Evolutionary conservation across 331 rosid species (phyloP), one percentile per base, ranked within the genome.

Genomic region (Quercus phellos): DNA sequence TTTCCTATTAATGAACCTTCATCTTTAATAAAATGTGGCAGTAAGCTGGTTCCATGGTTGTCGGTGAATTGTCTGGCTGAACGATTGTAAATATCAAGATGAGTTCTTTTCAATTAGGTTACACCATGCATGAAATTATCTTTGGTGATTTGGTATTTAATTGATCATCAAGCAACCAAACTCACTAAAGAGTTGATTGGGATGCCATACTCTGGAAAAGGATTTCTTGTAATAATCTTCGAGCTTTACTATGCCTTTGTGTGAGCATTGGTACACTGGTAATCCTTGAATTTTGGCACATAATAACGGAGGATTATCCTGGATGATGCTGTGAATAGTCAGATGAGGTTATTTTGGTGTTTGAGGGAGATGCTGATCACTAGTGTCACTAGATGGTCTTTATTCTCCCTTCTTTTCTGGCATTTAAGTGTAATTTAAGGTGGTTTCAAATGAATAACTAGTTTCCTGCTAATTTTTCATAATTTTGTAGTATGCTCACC

Each of bases 401-500:
- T 24, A 27, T 61, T 26, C 6, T 22, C 17, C 32, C 29, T 59
- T 27, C 7, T 24, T 60, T 27, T 27, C 42, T 61, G 68, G n/a
- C 68, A 61, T 59, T 24, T 59, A 19, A 38, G 30, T 9, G 19
- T 61, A 24, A 12, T 26, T 60, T 13, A 26, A 61, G 19, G 30
- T 61, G 68, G 42, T 32, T 61, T 34, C 68, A 13, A 58, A 18
- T 4, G n/a, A 32, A 32, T 66, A 17, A 29, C 24, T 72, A 42
- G 64, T 19, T 18, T 74, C 50, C 10, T 56, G 26, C 51, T 73
- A 75, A 38, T 79, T 69, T 64, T 79, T 75, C 74, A 63, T 59
- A 73, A 66, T 13, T 56, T 74, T 84, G 87, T 85, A 94, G 98
- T 90, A 86, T 75, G 98, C 97, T 73, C 98, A 94, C 82, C 80